Evolutionary conservation across 1,139 yeast species (phyloP), one percentile per base, ranked within the genome.

Genomic region (Pichia sp.): DNA sequence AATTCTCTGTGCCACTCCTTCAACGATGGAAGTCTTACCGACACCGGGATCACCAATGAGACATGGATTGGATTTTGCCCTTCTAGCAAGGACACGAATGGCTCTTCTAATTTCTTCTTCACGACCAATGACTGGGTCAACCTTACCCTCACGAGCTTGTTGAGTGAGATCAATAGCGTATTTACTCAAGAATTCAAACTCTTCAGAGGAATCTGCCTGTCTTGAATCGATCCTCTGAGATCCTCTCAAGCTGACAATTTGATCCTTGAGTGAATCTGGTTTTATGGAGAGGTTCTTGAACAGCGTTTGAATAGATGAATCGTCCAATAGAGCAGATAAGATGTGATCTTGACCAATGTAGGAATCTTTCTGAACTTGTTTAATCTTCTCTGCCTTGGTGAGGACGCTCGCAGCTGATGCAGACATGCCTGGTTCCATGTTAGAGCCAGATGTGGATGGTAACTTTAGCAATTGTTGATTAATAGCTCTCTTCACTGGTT

Each of bases 11-110:
- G 98, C 97, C 40, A 91, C 96, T 49, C 98, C 98, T 66, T 91
- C 99, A 34, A 88, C 95, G 52, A 91, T 88, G 16, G 95, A 84
- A 26, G 98, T 93, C 64, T 91, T 91, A 69, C 99, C 99, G 36
- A 91, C 96, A 74, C 99, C 99, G 23, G 98, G 96, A 55, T 91
- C 97, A 69, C 99, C 99, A 53, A 91, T 86, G 47, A 91, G 67
- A 48, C 94, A 91, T 12, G 98, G 95, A 56, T 93, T 93, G 4
- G 96, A 87, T 63, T 91, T 91, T 23, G 95, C 84, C 64, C 98
- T 77, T 66, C 98, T 80, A 14, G 98, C 91, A 45, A 91, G 69
- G 5, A 93, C 95, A 45, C 97, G 74, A 44, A 91, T 88, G 29
- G 95, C 87, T 49, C 97, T 72, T 63, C 98, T 75, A 48, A 93